phyloP scores from a whole-genome alignment of 805 yeast species.

The Ogataea pini region DNA sequence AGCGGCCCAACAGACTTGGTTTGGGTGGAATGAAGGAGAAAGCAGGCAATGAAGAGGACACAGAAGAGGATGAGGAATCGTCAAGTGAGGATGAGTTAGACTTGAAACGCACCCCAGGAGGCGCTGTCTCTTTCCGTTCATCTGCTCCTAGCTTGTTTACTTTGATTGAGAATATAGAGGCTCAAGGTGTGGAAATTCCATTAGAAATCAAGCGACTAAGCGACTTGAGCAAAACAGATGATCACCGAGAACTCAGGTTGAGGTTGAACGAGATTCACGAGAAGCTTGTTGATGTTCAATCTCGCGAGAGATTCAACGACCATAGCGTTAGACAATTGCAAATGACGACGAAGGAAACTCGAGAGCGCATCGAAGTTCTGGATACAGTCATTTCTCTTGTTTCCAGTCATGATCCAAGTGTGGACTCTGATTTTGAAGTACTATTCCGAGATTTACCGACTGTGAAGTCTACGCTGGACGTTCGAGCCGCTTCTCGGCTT shows the following conservation, averaged over 20 bases:
- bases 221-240: conserved; percentile 24
- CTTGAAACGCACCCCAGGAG: background rate
- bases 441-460: conserved; percentile 4
- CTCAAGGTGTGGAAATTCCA: conserved; percentile 40
- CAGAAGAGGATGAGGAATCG: background rate
- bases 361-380: conserved; percentile 9
- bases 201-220: conserved; percentile 36
- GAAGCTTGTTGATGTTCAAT: conserved; percentile 8
- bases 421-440: conserved; percentile 1
- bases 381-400: background rate
- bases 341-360: conserved; percentile 2
- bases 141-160: conserved; percentile 36
- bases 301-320: conserved; percentile 16
- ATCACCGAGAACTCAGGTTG: conserved; percentile 21
- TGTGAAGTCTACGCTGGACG: conserved; percentile 12
- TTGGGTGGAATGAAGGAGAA: conserved; percentile 62
- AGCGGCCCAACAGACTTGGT: conserved; percentile 70
- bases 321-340: conserved; percentile 18
- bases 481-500: conserved; percentile 14
- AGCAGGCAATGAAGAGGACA: conserved; percentile 30
- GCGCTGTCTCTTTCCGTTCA: conserved; percentile 11
- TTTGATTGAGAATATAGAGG: conserved; percentile 40
- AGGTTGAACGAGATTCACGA: conserved; percentile 19
- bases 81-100: background rate
- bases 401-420: conserved; percentile 1